Conservation (phyloP, 768 basidiomycete genomes). For the Chalciporus chontae region DNA sequence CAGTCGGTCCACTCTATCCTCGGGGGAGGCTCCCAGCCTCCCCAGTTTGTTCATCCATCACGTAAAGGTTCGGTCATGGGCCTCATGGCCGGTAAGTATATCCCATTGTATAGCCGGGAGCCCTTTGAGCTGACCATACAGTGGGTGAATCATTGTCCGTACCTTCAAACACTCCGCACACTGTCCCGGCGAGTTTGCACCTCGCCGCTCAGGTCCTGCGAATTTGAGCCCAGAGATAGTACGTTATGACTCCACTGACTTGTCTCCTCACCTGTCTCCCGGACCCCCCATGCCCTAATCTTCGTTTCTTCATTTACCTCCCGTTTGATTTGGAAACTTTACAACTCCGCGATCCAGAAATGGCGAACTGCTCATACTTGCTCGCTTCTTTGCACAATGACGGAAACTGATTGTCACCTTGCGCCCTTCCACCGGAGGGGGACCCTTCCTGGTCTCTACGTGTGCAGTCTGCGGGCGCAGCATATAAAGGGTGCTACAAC, state of each 20-base stretch:
- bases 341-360: constrained; percentile 30
- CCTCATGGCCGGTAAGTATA: neutral
- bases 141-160: constrained; percentile 4
- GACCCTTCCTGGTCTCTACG: constrained; percentile 16
- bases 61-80: constrained; percentile 6
- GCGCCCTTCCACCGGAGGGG: constrained; percentile 20
- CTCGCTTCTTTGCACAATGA: constrained; percentile 24
- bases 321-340: constrained; percentile 10
- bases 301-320: neutral
- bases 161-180: constrained; percentile 3
- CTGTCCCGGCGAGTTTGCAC: constrained; percentile 7
- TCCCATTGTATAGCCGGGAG: neutral
- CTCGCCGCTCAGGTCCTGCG: constrained; percentile 5
- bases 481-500: constrained; percentile 17
- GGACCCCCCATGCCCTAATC: constrained; percentile 8
- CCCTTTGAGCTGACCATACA: neutral
- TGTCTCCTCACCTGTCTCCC: neutral
- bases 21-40: constrained; percentile 1
- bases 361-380: constrained; percentile 22
- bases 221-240: neutral
- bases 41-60: constrained; percentile 6
- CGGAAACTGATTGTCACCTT: constrained; percentile 20
- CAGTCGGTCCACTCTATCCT: neutral
- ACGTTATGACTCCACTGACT: constrained; percentile 9
- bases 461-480: constrained; percentile 18